Evolutionary conservation across 331 rosid genomes (phyloP).

Genomic region (Dryas integrifolia): DNA sequence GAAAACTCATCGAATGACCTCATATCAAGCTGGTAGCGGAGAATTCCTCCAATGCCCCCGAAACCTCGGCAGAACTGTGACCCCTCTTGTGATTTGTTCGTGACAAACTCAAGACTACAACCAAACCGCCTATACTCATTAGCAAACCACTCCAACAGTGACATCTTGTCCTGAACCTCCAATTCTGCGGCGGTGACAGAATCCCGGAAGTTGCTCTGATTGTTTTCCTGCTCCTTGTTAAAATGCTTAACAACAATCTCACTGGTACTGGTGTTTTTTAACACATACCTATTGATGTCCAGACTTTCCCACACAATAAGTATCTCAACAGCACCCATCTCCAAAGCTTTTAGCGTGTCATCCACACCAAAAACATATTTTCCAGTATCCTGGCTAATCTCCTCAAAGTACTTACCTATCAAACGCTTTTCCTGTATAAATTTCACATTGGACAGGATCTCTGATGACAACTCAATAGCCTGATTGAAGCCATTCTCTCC

Average conservation of each 20-base stretch:
- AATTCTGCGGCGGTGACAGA: constrained; percentile 36
- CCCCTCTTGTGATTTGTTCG: constrained; percentile 74
- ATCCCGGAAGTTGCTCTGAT: constrained; percentile 62
- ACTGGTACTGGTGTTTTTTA: constrained; percentile 43
- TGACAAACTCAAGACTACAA: constrained; percentile 70
- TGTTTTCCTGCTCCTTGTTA: constrained; percentile 59
- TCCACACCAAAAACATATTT: constrained; percentile 78
- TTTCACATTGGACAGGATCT: constrained; percentile 68
- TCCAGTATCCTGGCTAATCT: constrained; percentile 77
- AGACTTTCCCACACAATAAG: constrained; percentile 81
- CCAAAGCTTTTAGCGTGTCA: constrained; percentile 71
- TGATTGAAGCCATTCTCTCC: constrained; percentile 79
- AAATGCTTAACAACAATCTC: constrained; percentile 53
- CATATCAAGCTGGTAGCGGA: constrained; percentile 80
- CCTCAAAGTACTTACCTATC: constrained; percentile 78
- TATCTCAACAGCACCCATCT: constrained; percentile 71
- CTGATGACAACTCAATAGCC: constrained; percentile 67
- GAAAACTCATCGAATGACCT: constrained; percentile 63
- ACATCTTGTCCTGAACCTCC: constrained; percentile 64
- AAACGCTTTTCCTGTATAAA: constrained; percentile 66
- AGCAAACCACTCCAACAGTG: constrained; percentile 75
- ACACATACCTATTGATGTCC: constrained; percentile 55
- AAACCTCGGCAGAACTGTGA: constrained; percentile 80
- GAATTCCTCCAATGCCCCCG: constrained; percentile 75
- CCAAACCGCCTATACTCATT: constrained; percentile 64